These are phyloP conservation scores for Davidsoniella virescens DNA, from an alignment of 2,329 filamentous ascomycete species.

Conservation along the genomic window DNA sequence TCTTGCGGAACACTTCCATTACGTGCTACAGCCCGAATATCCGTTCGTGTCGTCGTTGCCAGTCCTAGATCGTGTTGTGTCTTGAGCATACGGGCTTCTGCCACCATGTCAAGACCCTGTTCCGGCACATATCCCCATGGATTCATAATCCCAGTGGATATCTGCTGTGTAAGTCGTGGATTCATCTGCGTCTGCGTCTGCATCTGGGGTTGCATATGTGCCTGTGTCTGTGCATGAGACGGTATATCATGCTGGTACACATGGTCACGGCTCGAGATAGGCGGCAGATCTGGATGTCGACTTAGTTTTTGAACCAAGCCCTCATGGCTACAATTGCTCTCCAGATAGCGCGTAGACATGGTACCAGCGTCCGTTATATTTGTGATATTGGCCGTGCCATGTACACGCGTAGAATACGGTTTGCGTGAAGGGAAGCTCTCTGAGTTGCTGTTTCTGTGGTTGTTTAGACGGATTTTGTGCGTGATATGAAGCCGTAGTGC, in stretches of 20 bases:
- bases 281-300: too few species aligned
- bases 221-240: too few species aligned
- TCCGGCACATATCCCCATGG: slow-evolving; percentile 5
- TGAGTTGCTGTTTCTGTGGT: too few species aligned
- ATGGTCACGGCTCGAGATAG: too few species aligned
- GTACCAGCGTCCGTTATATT: not conserved
- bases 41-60: slow-evolving; percentile 1
- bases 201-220: too few species aligned
- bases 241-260: too few species aligned
- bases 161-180: not conserved
- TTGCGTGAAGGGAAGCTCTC: too few species aligned
- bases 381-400: not conserved
- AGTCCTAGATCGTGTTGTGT: slow-evolving; percentile 7
- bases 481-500: slow-evolving; percentile 11
- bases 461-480: not conserved
- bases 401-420: not conserved
- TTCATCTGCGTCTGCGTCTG: too few species aligned
- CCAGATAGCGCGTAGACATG: too few species aligned
- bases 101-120: not conserved
- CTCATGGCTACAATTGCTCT: too few species aligned
- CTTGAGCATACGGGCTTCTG: slow-evolving; percentile 2
- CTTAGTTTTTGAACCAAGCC: too few species aligned
- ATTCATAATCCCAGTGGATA: not conserved
- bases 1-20: not conserved
- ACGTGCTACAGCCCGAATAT: not conserved